Evolutionary conservation across 495 filamentous ascomycete species (phyloP), one percentile per base, ranked within the genome.

Genomic region (Choiromyces venosus): DNA sequence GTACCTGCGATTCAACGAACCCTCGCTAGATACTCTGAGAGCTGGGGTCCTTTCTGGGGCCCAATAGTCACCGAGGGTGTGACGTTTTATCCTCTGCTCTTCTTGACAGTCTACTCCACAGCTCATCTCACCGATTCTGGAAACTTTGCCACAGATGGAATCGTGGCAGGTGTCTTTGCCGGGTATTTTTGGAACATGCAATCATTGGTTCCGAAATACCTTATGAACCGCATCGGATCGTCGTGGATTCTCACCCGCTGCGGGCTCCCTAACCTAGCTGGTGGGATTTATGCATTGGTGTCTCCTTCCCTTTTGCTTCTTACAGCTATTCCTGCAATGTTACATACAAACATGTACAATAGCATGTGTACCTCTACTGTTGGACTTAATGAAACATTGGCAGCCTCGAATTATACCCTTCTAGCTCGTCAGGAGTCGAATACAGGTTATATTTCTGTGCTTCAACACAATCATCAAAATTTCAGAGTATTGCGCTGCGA

Each of bases 401-500:
- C 82, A 33, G 78, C 77, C 21, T 82, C 83, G 1, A 86, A 86
- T 44, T 92, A 85, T 84, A 84, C 86, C 3, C 82, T 98, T 8
- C 79, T 97, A 56, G 93, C 90, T 40, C 89, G 95, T 21, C 84
- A 87, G 78, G 94, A 97, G 79, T 96, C 92, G 0, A 81, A 89
- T 19, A 97, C 95, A 12, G 95, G 95, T 2, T 99, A 99, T 80
- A 84, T 99, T 61, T 97, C 95, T 0, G 91, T 99, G 8, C 79
- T 97, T 44, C 91, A 97, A 64, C 92, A 88, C 76, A 71, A 86
- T 12, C 82, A 89, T 12, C 85, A 89, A 29, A 87, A 88, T 6
- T 97, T 91, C 83, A 87, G 93, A 1, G 88, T 94, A 18, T 87
- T 99, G 88, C 87, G 95, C 67, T 97, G 93, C 79, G 95, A 97